phyloP scores from a whole-genome alignment of 2,329 filamentous ascomycete genomes.

The Neopestalotiopsis rosae region DNA sequence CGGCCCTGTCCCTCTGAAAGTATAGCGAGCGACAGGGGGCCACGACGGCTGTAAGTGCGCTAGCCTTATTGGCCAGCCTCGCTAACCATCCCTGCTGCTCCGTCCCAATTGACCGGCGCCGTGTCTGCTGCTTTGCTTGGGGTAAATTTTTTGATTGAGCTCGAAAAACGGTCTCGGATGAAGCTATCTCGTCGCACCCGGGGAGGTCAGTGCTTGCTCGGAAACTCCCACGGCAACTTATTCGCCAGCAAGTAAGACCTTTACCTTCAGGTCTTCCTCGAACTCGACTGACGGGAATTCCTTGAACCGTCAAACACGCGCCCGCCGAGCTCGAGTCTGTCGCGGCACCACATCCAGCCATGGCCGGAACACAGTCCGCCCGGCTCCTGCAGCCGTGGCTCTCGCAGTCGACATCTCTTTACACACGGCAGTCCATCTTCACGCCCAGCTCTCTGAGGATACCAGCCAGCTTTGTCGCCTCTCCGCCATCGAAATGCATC shows the following conservation, averaged over 20 bases:
- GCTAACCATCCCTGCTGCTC: neutral
- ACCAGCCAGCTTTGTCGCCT: neutral
- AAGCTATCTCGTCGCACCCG: neutral
- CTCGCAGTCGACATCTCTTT: neutral
- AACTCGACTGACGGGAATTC: neutral
- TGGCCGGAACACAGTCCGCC: constrained; percentile 14
- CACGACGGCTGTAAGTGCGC: constrained; percentile 1
- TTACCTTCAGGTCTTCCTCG: neutral
- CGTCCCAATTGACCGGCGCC: neutral
- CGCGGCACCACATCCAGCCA: constrained; percentile 6
- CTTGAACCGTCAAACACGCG: neutral
- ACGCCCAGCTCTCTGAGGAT: neutral
- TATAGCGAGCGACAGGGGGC: constrained; percentile 9
- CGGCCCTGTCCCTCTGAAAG: constrained; percentile 9
- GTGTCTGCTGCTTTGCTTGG: neutral
- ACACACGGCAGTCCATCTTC: neutral
- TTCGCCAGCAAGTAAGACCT: neutral
- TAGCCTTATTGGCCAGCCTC: constrained; percentile 15
- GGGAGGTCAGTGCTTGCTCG: neutral
- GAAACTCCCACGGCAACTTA: neutral
- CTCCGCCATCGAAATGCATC: neutral
- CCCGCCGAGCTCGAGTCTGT: neutral
- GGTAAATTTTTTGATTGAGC: constrained; percentile 12
- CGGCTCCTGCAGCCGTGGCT: constrained; percentile 19
- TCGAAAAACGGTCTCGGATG: neutral